Conservation (phyloP, 129 eudicot genomes). For the Pulicaria dysenterica region DNA sequence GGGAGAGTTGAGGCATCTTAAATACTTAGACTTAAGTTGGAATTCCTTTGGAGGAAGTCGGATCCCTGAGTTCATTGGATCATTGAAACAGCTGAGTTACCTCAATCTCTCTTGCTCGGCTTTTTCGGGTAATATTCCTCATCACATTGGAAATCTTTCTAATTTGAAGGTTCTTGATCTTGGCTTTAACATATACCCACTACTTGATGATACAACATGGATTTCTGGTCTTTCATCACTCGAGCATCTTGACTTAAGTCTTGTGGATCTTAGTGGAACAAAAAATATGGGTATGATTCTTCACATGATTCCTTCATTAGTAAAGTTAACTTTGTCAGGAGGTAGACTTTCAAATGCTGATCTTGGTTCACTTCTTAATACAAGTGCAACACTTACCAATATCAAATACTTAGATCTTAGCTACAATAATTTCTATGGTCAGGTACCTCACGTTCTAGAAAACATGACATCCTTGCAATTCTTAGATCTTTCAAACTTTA, state of each 20-base stretch:
- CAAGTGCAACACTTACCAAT: conserved; percentile 17
- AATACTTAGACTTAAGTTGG: too few relatives aligned
- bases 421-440: not conserved
- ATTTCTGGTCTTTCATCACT: conserved; percentile 9
- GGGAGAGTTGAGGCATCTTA: too few relatives aligned
- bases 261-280: not conserved
- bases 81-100: too few relatives aligned
- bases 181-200: too few relatives aligned
- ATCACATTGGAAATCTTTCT: too few relatives aligned
- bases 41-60: too few relatives aligned
- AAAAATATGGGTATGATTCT: not conserved
- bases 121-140: too few relatives aligned
- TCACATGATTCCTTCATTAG: not conserved
- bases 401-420: conserved; percentile 27
- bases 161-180: too few relatives aligned
- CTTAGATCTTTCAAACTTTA: not conserved
- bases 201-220: not conserved
- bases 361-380: conserved; percentile 25
- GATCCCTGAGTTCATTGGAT: too few relatives aligned
- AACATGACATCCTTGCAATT: conserved; percentile 6
- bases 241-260: conserved; percentile 17
- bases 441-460: not conserved
- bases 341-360: conserved; percentile 7
- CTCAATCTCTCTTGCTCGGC: too few relatives aligned
- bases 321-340: not conserved